phyloP scores from a whole-genome alignment of 2,329 filamentous ascomycete species.

The Fusarium globosum region DNA sequence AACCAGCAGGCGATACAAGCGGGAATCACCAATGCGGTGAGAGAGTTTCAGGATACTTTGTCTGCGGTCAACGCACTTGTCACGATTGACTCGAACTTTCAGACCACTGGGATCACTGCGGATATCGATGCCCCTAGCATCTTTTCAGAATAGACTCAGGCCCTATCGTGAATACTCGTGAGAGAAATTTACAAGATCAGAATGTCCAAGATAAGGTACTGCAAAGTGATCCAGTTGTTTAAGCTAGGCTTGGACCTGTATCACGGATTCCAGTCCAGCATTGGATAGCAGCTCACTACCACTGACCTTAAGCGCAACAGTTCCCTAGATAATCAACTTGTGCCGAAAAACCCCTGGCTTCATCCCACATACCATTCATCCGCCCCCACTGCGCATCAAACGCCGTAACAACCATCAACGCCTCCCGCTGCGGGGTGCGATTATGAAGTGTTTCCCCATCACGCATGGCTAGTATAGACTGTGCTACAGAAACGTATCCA shows the following conservation, averaged over 20 bases:
- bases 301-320: background rate
- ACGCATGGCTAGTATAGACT: background rate
- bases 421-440: background rate
- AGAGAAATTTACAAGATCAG: too few species aligned
- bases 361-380: background rate
- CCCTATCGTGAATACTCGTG: too few species aligned
- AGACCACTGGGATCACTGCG: background rate
- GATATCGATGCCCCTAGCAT: fast-evolving
- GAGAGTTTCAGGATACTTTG: background rate
- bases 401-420: background rate
- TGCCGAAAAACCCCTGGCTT: background rate
- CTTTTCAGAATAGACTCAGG: background rate
- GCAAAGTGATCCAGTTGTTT: fast-evolving
- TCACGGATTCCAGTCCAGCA: fast-evolving
- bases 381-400: background rate
- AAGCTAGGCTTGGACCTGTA: fast-evolving
- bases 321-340: background rate
- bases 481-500: too few species aligned
- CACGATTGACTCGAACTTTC: fast-evolving
- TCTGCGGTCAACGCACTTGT: background rate
- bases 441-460: background rate
- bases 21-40: fast-evolving
- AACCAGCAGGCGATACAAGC: background rate
- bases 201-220: background rate
- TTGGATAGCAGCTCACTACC: background rate